Conservation (phyloP, 257 asterid genomes). For the Schizonepeta tenuifolia region DNA sequence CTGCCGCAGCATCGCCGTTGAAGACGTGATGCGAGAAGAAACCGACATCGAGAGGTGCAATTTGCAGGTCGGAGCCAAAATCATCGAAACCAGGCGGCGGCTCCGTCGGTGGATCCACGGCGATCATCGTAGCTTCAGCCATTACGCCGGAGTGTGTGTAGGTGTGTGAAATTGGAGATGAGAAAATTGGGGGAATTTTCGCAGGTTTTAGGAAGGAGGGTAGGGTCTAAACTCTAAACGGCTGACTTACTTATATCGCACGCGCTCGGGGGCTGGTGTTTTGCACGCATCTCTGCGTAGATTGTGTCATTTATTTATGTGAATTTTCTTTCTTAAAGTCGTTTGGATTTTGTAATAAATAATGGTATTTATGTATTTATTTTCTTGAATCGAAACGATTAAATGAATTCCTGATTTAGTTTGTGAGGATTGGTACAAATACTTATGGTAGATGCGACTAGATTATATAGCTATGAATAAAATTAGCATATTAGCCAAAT, state of each 20-base stretch:
- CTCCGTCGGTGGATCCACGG: constrained; percentile 39
- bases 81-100: constrained; percentile 34
- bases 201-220: constrained; percentile 35
- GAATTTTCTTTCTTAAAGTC: neutral
- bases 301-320: neutral
- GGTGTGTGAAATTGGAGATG: constrained; percentile 7
- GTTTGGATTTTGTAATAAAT: constrained; percentile 4
- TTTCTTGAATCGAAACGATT: neutral
- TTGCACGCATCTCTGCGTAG: constrained; percentile 12
- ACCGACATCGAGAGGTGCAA: constrained; percentile 51
- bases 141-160: constrained; percentile 33
- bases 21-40: constrained; percentile 47
- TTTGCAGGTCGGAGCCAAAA: constrained; percentile 41
- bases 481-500: no score
- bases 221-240: constrained; percentile 24
- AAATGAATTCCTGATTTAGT: neutral
- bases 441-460: neutral
- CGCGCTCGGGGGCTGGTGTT: constrained; percentile 25
- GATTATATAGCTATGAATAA: neutral
- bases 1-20: constrained; percentile 23
- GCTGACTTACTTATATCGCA: neutral
- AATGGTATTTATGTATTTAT: no score
- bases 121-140: constrained; percentile 47
- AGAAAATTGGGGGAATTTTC: constrained; percentile 23
- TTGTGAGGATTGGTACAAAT: neutral